Conservation (phyloP, 352 stramenopile species). For the Aphanomyces euteiches region DNA sequence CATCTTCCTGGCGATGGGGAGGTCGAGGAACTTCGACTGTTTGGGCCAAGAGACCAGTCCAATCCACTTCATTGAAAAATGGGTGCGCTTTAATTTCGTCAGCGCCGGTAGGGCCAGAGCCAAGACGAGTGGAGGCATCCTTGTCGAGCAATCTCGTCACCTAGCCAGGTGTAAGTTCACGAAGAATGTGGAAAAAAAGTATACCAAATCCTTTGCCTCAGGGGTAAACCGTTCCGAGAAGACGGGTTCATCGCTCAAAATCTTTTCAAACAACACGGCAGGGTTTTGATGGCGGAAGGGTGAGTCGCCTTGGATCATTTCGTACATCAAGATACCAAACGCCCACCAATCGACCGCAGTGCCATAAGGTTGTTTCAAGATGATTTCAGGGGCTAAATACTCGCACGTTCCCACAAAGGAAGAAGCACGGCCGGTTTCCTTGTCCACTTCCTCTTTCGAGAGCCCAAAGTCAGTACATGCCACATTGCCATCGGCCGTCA, state of each 20-base stretch:
- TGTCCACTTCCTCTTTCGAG: slow-evolving; percentile 68
- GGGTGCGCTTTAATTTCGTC: slow-evolving; percentile 70
- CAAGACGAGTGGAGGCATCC: slow-evolving; percentile 48
- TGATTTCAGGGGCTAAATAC: slow-evolving; percentile 67
- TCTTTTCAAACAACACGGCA: slow-evolving; percentile 73
- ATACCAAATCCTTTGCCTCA: slow-evolving; percentile 57
- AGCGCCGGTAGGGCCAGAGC: slow-evolving; percentile 52
- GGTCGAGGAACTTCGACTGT: slow-evolving; percentile 62
- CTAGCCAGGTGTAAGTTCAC: not conserved
- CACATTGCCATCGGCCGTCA: slow-evolving; percentile 64
- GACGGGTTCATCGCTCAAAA: slow-evolving; percentile 64
- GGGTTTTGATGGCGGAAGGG: slow-evolving; percentile 65
- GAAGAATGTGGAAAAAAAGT: not conserved
- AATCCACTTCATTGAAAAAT: slow-evolving; percentile 71
- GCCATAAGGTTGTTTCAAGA: slow-evolving; percentile 65
- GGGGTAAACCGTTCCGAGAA: slow-evolving; percentile 68
- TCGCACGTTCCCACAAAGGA: slow-evolving; percentile 74
- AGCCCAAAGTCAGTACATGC: slow-evolving; percentile 70
- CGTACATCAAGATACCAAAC: slow-evolving; percentile 68
- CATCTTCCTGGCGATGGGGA: slow-evolving; percentile 67
- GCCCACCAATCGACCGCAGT: slow-evolving; percentile 74
- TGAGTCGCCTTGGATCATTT: slow-evolving; percentile 73
- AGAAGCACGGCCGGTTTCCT: slow-evolving; percentile 55
- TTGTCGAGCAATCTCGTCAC: slow-evolving; percentile 55
- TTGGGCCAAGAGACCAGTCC: slow-evolving; percentile 51